phyloP scores from a whole-genome alignment of 192 early-diverging fungal species.

The Entrophospora sp. region DNA sequence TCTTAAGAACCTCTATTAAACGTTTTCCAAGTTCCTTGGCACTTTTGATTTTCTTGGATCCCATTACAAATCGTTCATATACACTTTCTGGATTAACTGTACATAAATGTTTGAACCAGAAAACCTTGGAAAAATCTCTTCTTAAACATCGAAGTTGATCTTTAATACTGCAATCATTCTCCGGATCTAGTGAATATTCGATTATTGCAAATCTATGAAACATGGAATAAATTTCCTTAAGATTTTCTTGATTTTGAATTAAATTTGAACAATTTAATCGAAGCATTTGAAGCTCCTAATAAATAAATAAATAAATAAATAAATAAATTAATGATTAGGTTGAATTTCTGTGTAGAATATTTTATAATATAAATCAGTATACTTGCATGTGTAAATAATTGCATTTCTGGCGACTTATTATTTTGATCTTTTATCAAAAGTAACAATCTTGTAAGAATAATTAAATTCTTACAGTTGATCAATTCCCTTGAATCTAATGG shows the following conservation, averaged over 20 bases:
- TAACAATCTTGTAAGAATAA: constrained; percentile 26
- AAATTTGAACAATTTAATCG: constrained; percentile 2
- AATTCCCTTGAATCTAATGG: constrained; percentile 14
- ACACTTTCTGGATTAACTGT: neutral
- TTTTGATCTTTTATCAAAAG: constrained; percentile 26
- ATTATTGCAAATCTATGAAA: constrained; percentile 16
- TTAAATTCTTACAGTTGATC: constrained; percentile 27
- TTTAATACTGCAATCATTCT: neutral
- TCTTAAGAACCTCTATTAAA: constrained; percentile 3
- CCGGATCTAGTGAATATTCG: neutral
- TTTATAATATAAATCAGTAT: neutral
- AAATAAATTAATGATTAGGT: neutral
- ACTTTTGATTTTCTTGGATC: neutral
- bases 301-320: too few relatives aligned
- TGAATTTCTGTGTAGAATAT: neutral
- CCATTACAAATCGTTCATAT: constrained; percentile 1
- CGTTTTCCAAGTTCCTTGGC: neutral
- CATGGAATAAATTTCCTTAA: neutral
- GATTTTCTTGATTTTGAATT: neutral
- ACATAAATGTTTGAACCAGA: constrained; percentile 17
- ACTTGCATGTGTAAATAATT: constrained; percentile 8
- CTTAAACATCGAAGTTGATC: neutral
- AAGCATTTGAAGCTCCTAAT: constrained; percentile 22
- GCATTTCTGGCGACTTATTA: neutral
- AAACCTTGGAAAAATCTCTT: neutral